These are phyloP conservation scores for Lentinula edodes DNA, from an alignment of 768 basidiomycete species.

Conservation along the genomic window DNA sequence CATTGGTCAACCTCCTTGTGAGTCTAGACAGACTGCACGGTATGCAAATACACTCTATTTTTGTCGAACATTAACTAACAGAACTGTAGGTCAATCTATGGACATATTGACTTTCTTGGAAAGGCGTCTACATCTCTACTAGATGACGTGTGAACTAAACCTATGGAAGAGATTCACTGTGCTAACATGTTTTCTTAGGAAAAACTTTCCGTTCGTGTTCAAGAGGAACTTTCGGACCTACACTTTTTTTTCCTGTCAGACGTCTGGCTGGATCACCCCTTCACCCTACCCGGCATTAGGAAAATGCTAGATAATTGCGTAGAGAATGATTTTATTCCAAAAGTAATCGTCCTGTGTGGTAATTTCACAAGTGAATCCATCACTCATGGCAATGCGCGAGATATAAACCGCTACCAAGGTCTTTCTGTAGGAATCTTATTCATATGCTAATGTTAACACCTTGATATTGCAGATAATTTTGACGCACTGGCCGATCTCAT, in stretches of 20 bases:
- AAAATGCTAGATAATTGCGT: conserved; percentile 89
- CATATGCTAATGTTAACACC: not conserved
- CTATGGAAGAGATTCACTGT: not conserved
- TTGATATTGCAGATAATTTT: conserved; percentile 64
- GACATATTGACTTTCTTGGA: conserved; percentile 97
- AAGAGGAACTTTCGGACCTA: conserved; percentile 66
- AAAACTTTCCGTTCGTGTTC: conserved; percentile 55
- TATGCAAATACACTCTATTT: conserved; percentile 23
- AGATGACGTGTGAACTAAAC: conserved; percentile 68
- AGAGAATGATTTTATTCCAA: conserved; percentile 82
- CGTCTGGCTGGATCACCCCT: conserved; percentile 89
- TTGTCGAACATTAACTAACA: conserved; percentile 6
- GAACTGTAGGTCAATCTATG: conserved; percentile 74
- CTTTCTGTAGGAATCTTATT: conserved; percentile 2
- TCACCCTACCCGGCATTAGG: conserved; percentile 72
- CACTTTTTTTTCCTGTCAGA: conserved; percentile 94
- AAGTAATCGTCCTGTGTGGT: conserved; percentile 87
- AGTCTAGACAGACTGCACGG: conserved; percentile 81
- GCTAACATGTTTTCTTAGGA: conserved; percentile 31
- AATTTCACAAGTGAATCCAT: conserved; percentile 89
- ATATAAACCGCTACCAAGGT: conserved; percentile 86
- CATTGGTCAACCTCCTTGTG: conserved; percentile 96
- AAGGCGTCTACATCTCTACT: conserved; percentile 83
- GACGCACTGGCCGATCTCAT: conserved; percentile 84
- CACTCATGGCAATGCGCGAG: conserved; percentile 69